A percentile compares a stretch with the other conserved stretches of the same genome.
These are phyloP conservation scores for Suhomyces chickasaworum DNA, from an alignment of 1,139 yeast genomes.

Conservation along the genomic window DNA sequence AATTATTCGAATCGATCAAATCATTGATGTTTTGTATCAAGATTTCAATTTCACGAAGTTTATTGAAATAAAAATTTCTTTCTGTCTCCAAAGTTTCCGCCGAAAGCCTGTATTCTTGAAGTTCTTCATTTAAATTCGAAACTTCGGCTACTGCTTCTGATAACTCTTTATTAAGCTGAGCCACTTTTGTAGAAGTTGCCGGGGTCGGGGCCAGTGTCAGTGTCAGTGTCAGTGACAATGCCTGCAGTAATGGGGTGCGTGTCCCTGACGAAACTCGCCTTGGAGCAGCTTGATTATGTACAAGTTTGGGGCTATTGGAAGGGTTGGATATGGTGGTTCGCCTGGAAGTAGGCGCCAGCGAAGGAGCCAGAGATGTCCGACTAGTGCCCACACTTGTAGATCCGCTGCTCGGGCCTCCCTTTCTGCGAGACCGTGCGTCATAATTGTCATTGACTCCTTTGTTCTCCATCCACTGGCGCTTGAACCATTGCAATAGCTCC, in stretches of 20 bases:
- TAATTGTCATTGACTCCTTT: conserved; percentile 62
- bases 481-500: conserved; percentile 92
- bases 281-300: conserved; percentile 1
- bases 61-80: conserved; percentile 86
- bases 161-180: conserved; percentile 17
- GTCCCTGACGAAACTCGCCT: conserved; percentile 12
- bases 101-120: conserved; percentile 53
- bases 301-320: conserved; percentile 9
- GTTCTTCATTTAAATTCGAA: conserved; percentile 47
- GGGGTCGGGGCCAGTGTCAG: conserved; percentile 6
- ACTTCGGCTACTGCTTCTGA: conserved; percentile 30
- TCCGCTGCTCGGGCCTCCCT: conserved; percentile 5
- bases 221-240: conserved; percentile 6
- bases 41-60: conserved; percentile 85
- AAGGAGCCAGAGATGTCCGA: conserved; percentile 11
- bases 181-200: conserved; percentile 13
- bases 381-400: conserved; percentile 1
- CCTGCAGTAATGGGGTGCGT: conserved; percentile 5
- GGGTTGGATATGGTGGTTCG: conserved; percentile 5
- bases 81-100: conserved; percentile 70
- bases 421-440: conserved; percentile 54
- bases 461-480: conserved; percentile 76
- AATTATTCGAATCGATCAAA: conserved; percentile 28
- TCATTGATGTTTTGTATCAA: conserved; percentile 69
- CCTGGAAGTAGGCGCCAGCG: conserved; percentile 11